Percentiles rank a stretch among this genome's conserved stretches.
phyloP scores from a whole-genome alignment of 2,329 filamentous ascomycete genomes.

The Sporothrix mexicana region DNA sequence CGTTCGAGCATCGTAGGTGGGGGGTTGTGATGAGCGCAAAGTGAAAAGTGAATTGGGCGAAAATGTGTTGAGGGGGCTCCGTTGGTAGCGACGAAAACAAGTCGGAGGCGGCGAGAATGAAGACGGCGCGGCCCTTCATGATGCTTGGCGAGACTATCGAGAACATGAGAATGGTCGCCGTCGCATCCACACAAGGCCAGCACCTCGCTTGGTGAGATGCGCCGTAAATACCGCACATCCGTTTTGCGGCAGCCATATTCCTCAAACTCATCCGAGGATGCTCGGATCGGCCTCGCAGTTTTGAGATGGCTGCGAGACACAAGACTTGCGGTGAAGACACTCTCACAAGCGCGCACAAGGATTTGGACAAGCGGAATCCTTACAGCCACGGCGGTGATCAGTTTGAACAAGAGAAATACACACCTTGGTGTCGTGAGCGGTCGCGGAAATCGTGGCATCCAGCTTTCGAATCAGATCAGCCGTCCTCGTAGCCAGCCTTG shows the following conservation, averaged over 20 bases:
- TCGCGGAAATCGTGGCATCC: background rate
- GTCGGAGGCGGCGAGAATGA: background rate
- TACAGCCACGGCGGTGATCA: background rate
- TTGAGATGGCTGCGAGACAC: background rate
- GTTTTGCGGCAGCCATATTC: background rate
- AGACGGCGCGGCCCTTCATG: background rate
- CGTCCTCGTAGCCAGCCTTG: background rate
- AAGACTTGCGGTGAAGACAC: background rate
- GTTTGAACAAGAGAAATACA: background rate
- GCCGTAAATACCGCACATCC: background rate
- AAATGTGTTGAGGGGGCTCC: background rate
- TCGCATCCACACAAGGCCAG: background rate
- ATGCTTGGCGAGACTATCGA: background rate
- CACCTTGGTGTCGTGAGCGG: background rate
- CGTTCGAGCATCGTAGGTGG: background rate
- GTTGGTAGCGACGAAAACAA: background rate
- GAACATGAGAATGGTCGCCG: background rate
- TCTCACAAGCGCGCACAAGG: too few relatives aligned
- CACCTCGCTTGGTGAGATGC: background rate
- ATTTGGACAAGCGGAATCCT: background rate
- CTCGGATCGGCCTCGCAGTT: constrained; percentile 2
- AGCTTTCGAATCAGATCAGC: background rate
- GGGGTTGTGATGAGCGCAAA: background rate
- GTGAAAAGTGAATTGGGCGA: background rate
- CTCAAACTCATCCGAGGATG: background rate